phyloP scores from a whole-genome alignment of 129 eudicot genomes.

The Helichrysum umbraculigerum region DNA sequence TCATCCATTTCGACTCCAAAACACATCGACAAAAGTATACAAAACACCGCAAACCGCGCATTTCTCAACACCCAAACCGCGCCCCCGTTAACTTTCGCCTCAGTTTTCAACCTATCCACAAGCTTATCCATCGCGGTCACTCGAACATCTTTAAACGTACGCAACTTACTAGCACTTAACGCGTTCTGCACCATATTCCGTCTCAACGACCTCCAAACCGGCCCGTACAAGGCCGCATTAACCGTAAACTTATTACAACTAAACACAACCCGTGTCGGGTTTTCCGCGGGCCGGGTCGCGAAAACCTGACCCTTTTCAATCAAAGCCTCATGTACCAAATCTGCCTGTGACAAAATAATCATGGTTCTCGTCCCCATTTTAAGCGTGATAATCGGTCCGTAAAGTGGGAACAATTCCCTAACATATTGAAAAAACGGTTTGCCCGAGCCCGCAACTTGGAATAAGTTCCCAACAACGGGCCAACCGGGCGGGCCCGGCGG shows the following conservation, averaged over 20 bases:
- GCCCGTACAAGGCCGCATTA: conserved; percentile 77
- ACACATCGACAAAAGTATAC: conserved; percentile 76
- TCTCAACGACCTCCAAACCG: conserved; percentile 88
- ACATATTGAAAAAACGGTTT: conserved; percentile 68
- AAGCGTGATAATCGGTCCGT: conserved; percentile 80
- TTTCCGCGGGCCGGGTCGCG: conserved; percentile 71
- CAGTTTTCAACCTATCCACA: conserved; percentile 41
- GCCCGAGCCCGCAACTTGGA: conserved; percentile 82
- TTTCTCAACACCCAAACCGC: conserved; percentile 72
- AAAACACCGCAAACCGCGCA: conserved; percentile 80
- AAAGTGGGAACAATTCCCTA: conserved; percentile 55
- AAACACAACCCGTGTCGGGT: conserved; percentile 77
- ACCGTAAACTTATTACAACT: conserved; percentile 89
- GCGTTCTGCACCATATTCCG: conserved; percentile 84
- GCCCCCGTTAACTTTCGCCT: conserved; percentile 54
- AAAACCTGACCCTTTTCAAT: conserved; percentile 68
- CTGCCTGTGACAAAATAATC: conserved; percentile 63
- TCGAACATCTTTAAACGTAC: conserved; percentile 45
- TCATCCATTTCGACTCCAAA: conserved; percentile 83
- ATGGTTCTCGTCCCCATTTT: conserved; percentile 78
- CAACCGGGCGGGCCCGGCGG: conserved; percentile 97
- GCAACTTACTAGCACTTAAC: conserved; percentile 53
- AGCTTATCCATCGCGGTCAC: conserved; percentile 68
- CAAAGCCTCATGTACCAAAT: conserved; percentile 58
- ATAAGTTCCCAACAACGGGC: conserved; percentile 87